A percentile compares a stretch with the other conserved stretches of the same genome.
Evolutionary conservation across 768 basidiomycete species (phyloP).

Genomic region (Lentinula guzmanii): DNA sequence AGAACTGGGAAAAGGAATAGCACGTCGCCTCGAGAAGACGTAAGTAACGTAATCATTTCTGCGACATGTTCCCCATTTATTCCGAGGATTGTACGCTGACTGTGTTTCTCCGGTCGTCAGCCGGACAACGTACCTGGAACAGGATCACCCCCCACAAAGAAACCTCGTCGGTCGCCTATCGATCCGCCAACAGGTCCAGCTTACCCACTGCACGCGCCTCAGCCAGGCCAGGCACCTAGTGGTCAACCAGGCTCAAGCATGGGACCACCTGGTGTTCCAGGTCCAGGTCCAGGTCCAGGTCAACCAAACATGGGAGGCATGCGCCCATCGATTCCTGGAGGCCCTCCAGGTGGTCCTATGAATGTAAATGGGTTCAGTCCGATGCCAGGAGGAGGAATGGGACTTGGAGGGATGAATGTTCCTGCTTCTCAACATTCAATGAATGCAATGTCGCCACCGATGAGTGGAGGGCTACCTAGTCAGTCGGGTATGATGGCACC

Average conservation of each 20-base stretch:
- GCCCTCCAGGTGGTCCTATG: conserved; percentile 8
- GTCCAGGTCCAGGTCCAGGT: conserved; percentile 22
- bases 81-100: not conserved
- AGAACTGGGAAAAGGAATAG: conserved; percentile 45
- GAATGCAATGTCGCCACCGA: conserved; percentile 17
- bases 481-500: conserved; percentile 29
- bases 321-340: conserved; percentile 28
- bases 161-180: conserved; percentile 43
- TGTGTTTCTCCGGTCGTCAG: conserved; percentile 17
- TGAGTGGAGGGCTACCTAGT: conserved; percentile 22
- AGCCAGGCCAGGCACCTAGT: conserved; percentile 16
- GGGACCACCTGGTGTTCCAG: conserved; percentile 15
- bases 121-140: conserved; percentile 42
- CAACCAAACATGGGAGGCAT: conserved; percentile 31
- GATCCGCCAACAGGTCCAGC: conserved; percentile 22
- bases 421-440: conserved; percentile 10
- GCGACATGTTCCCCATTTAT: not conserved
- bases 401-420: conserved; percentile 14
- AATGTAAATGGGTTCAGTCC: conserved; percentile 18
- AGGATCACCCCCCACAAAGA: conserved; percentile 56
- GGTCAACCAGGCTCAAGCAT: conserved; percentile 7
- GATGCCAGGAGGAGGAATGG: conserved; percentile 13
- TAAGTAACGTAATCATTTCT: conserved; percentile 28
- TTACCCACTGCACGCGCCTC: conserved; percentile 25
- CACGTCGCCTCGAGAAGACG: conserved; percentile 61